Base-by-base conservation (phyloP, 768 basidiomycete species). In the Tremella mesenterica region DNA sequence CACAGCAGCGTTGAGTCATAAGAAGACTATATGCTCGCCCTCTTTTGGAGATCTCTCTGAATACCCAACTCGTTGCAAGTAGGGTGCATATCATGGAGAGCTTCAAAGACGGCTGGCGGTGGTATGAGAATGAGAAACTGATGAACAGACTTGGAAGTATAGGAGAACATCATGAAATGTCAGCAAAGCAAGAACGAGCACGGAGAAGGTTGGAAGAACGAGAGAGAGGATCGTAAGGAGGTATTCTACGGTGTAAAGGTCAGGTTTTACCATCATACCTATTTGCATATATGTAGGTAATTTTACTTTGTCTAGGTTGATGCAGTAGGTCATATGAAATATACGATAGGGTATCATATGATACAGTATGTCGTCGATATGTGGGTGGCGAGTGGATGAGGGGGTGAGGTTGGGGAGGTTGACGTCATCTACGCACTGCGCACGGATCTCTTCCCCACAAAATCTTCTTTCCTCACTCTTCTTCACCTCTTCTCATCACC, bases 151-250 rank as follows among this genome's bases (percentile, higher is more conserved):
- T 97, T 53, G 80, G 85, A 12, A 80, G 80, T 12, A 74, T 95
- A 36, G 93, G 95, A 41, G 95, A 97, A 72, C 96, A 92, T 88
- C 95, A 99, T 73, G 95, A 99, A 73, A 79, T 92, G 58, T 92
- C 96, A 72, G 87, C 88, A 12, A 99, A 96, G 73, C 80, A 84
- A 52, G 90, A 96, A 75, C 80, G 88, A 34, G 75, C 72, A 8
- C 60, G 73, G 50, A 57, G 69, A 51, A 84, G 85, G 53, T 60
- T 63, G 30, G 61, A 66, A 41, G 58, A 54, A 28, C 58, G 52
- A 49, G 30, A 26, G 34, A 16, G 44, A 5, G 44, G 6, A 4
- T 41, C 38, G 6, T 41, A 41, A 23, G 8, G n/a, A n/a, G n/a
- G 38, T n/a, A 41, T 41, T 23, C 23, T 34, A 10, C 10, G 33